These are phyloP conservation scores for Boletus eberwhitei DNA, from an alignment of 768 basidiomycete species.

Conservation along the genomic window DNA sequence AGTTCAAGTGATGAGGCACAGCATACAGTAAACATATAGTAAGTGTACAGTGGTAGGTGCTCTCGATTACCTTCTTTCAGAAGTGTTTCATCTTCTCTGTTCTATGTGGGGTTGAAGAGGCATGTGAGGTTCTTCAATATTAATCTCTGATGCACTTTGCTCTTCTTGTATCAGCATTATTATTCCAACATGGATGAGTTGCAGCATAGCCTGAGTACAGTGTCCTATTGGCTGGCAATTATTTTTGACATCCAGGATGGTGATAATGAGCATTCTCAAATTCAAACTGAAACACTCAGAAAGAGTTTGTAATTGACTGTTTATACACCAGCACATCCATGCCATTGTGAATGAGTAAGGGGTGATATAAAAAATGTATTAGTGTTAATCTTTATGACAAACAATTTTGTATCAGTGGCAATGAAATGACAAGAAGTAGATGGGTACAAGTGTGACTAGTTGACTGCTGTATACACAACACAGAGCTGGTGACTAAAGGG, in stretches of 20 bases:
- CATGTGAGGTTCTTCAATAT: background rate
- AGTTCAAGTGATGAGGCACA: background rate
- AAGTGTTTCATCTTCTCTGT: too few relatives aligned
- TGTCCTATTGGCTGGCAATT: background rate
- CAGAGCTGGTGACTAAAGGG: conserved; percentile 1
- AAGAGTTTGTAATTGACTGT: conserved; percentile 11
- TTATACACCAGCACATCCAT: conserved; percentile 18
- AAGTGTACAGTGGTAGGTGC: background rate
- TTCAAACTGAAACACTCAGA: conserved; percentile 1
- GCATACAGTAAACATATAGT: too few relatives aligned
- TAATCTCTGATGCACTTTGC: background rate
- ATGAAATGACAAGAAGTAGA: conserved; percentile 13
- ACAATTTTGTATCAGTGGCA: conserved; percentile 8
- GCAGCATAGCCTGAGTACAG: background rate
- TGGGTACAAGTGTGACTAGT: conserved; percentile 22
- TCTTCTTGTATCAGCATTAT: background rate
- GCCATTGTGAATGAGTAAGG: conserved; percentile 9
- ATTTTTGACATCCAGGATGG: background rate
- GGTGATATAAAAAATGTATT: conserved; percentile 15
- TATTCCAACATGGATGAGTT: background rate
- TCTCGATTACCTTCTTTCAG: background rate
- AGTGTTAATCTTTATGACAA: conserved; percentile 19
- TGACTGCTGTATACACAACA: conserved; percentile 18
- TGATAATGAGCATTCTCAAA: background rate
- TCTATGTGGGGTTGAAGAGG: too few relatives aligned